Base-by-base conservation (phyloP, 495 filamentous ascomycete genomes). In the Neurospora pannonica region DNA sequence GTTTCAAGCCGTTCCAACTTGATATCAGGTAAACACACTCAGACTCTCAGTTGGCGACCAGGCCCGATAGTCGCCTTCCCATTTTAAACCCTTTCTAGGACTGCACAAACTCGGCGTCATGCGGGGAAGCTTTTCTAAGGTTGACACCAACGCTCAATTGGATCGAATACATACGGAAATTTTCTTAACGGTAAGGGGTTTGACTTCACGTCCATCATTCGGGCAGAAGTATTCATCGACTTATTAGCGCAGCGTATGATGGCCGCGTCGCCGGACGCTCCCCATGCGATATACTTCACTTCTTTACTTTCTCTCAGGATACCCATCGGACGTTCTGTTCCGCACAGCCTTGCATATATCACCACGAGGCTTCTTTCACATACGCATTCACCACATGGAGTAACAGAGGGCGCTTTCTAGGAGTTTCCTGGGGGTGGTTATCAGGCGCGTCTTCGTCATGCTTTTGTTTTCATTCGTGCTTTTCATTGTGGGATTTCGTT, bases 1-100 rank as follows among this genome's bases (percentile, higher is more conserved):
- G 86, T 36, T 92, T 91, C 79, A 91, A 90, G 78, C 90, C 89
- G 0, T 91, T 92, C 76, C 88, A 90, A 75, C 80, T 91, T 73
- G 89, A 91, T 74, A 87, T 91, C 72, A 83, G 89, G 82, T 91
- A 83, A 70, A 46, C 46, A 36, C 54, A 34, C 13, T 8, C 54
- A 67, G 24, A 67, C 13, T 34, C 54, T 19, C 28, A 67, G 28
- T 36, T 34, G 54, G 54, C 28, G 54, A 34, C 28, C 28, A 67
- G 54, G 31, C 15, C 11, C 54, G 54, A 67, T 31, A 19, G 28
- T 34, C 28, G 54, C 54, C 13, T 17, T 67, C 28, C 54, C 1
- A 34, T 34, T 36, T 34, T 28, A 17, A 17, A 19, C 15, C 28
- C 1, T 28, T 67, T 67, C 3, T 17, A 19, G 28, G 54, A 67